Conservation (phyloP, 2,329 filamentous ascomycete species). For the Arthrobotrys conoides region DNA sequence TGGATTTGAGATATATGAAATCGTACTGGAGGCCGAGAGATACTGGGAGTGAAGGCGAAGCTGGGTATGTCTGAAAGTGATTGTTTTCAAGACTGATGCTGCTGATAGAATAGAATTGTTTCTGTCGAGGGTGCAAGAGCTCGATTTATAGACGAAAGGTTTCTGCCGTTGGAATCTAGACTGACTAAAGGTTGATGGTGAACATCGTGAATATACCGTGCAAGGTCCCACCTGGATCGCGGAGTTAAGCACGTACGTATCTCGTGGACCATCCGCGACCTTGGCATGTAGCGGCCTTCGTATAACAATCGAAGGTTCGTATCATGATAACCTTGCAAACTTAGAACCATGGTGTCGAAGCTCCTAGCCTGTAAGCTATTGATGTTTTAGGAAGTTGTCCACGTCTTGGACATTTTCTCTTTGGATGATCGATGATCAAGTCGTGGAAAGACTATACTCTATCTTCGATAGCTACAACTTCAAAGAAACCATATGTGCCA, state of each 20-base stretch:
- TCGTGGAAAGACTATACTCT: background rate
- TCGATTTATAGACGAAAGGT: constrained; percentile 33
- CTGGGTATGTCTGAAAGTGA: background rate
- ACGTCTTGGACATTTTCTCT: background rate
- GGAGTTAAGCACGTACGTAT: constrained; percentile 7
- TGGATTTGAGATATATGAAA: constrained; percentile 1
- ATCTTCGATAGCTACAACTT: background rate
- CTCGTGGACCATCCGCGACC: constrained; percentile 16
- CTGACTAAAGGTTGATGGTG: background rate
- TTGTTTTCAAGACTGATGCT: constrained; percentile 15
- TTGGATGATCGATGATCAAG: background rate
- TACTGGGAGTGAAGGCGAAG: background rate
- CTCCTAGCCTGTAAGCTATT: background rate
- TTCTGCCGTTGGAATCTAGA: background rate
- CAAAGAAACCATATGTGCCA: too few relatives aligned
- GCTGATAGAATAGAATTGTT: background rate
- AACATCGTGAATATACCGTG: background rate
- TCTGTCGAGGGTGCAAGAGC: background rate
- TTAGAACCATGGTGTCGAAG: constrained; percentile 33
- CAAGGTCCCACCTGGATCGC: background rate
- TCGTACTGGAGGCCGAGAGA: background rate
- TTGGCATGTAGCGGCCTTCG: constrained; percentile 49
- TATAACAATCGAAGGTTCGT: background rate
- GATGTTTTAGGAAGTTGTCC: constrained; percentile 40
- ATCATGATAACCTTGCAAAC: constrained; percentile 20